Evolutionary conservation across 805 yeast genomes (phyloP).

Genomic region (Sugiyamaella floridensis): DNA sequence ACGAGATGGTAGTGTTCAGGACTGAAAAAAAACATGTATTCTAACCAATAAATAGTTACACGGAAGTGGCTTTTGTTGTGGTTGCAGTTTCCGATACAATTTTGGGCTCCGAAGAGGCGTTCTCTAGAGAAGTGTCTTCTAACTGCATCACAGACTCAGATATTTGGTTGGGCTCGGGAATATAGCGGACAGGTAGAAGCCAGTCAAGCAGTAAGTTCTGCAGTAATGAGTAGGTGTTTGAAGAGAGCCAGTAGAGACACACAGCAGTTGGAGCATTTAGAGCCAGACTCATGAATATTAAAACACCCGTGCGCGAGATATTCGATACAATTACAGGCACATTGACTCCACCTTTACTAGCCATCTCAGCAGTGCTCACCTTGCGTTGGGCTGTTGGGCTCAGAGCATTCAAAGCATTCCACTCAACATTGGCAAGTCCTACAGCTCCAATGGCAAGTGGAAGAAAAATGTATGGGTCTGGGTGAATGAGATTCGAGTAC

Average conservation of each 20-base stretch:
- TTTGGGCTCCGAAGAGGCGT: neutral
- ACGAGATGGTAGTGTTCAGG: slow-evolving; percentile 68
- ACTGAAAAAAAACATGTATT: slow-evolving; percentile 18
- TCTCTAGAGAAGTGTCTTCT: neutral
- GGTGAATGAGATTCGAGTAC: slow-evolving; percentile 51
- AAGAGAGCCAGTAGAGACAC: slow-evolving; percentile 83
- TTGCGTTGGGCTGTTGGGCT: slow-evolving; percentile 11
- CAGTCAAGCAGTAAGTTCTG: slow-evolving; percentile 71
- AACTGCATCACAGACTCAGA: neutral
- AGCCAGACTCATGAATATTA: slow-evolving; percentile 75
- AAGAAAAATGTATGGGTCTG: slow-evolving; percentile 56
- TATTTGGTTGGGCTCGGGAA: slow-evolving; percentile 4
- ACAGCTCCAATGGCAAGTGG: slow-evolving; percentile 69
- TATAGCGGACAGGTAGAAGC: slow-evolving; percentile 47
- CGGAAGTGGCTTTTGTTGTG: neutral
- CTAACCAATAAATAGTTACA: neutral
- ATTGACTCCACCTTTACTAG: slow-evolving; percentile 28
- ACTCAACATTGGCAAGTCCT: slow-evolving; percentile 73
- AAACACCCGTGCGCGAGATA: slow-evolving; percentile 64
- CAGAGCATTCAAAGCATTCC: slow-evolving; percentile 58
- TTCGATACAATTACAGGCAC: slow-evolving; percentile 43
- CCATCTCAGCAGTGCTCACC: neutral
- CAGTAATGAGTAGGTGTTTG: slow-evolving; percentile 65
- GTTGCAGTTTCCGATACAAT: neutral
- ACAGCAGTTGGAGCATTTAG: slow-evolving; percentile 82